Conservation (phyloP, 2,329 filamentous ascomycete species). For the Macrophomina pseudophaseolina region DNA sequence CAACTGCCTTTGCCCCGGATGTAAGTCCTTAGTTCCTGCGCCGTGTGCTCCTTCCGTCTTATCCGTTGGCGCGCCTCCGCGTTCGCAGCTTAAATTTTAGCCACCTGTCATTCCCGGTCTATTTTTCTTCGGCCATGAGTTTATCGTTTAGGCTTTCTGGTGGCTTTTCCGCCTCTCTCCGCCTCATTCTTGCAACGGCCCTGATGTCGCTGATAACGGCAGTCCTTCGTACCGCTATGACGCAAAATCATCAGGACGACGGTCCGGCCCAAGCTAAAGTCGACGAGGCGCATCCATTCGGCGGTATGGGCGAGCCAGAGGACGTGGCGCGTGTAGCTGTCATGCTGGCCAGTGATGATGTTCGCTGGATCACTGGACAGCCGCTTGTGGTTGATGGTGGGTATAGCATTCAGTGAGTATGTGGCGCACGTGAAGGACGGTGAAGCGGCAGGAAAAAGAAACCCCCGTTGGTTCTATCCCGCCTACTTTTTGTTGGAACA, state of each 20-base stretch:
- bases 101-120: background rate
- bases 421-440: background rate
- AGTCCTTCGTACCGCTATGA: slow-evolving; percentile 45
- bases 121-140: background rate
- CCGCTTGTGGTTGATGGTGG: slow-evolving; percentile 50
- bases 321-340: slow-evolving; percentile 44
- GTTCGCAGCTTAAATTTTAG: background rate
- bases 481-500: no score
- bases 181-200: background rate
- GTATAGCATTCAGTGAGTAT: slow-evolving; percentile 32
- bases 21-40: slow-evolving; percentile 33
- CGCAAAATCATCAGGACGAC: slow-evolving; percentile 44
- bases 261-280: slow-evolving; percentile 31
- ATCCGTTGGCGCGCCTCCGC: background rate
- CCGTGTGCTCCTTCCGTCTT: background rate
- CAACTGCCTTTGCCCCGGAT: slow-evolving; percentile 52
- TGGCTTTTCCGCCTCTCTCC: background rate
- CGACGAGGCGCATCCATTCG: slow-evolving; percentile 40
- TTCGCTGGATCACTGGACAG: slow-evolving; percentile 49
- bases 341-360: slow-evolving; percentile 52
- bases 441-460: no score
- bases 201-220: slow-evolving; percentile 3
- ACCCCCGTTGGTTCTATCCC: no score
- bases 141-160: background rate
- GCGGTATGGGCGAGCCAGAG: slow-evolving; percentile 34